Evolutionary conservation across 106 monocot genomes (phyloP).

Genomic region (Xerophyta viscosa): DNA sequence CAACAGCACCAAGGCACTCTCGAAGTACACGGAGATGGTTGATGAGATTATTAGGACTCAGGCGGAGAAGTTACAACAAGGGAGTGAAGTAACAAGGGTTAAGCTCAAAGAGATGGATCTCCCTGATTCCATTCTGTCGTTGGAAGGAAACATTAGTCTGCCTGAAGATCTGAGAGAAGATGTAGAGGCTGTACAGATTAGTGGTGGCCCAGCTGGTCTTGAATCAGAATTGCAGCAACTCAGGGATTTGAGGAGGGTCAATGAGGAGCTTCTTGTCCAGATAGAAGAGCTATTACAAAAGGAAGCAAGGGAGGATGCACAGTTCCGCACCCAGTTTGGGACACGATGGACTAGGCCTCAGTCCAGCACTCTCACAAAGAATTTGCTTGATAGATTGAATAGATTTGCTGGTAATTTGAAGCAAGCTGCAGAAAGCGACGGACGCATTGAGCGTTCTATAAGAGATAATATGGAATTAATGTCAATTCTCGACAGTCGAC

Average conservation of each 20-base stretch:
- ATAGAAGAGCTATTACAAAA: slow-evolving; percentile 26
- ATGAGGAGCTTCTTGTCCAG: slow-evolving; percentile 49
- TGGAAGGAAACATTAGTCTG: slow-evolving; percentile 46
- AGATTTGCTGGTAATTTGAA: slow-evolving; percentile 27
- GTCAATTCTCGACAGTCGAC: slow-evolving; percentile 23
- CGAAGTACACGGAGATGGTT: slow-evolving; percentile 60
- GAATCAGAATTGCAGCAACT: slow-evolving; percentile 53
- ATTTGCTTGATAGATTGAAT: slow-evolving; percentile 25
- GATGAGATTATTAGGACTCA: slow-evolving; percentile 44
- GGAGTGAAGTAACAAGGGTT: slow-evolving; percentile 52
- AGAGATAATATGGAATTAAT: slow-evolving; percentile 22
- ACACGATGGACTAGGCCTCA: slow-evolving; percentile 28
- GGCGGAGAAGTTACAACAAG: slow-evolving; percentile 55
- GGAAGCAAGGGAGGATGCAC: slow-evolving; percentile 20
- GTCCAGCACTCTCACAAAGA: slow-evolving; percentile 26
- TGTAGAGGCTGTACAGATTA: slow-evolving; percentile 51
- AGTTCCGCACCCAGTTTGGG: slow-evolving; percentile 22
- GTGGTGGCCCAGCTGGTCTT: slow-evolving; percentile 48
- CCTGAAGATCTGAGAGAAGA: slow-evolving; percentile 51
- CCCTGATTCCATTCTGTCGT: slow-evolving; percentile 52
- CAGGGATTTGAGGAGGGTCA: slow-evolving; percentile 54
- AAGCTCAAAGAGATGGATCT: slow-evolving; percentile 62
- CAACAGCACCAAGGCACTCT: slow-evolving; percentile 40
- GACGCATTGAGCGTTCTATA: slow-evolving; percentile 17
- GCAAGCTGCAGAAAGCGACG: slow-evolving; percentile 33